Evolutionary conservation across 2,329 filamentous ascomycete species (phyloP).

Genomic region (Aspergillus sp.): DNA sequence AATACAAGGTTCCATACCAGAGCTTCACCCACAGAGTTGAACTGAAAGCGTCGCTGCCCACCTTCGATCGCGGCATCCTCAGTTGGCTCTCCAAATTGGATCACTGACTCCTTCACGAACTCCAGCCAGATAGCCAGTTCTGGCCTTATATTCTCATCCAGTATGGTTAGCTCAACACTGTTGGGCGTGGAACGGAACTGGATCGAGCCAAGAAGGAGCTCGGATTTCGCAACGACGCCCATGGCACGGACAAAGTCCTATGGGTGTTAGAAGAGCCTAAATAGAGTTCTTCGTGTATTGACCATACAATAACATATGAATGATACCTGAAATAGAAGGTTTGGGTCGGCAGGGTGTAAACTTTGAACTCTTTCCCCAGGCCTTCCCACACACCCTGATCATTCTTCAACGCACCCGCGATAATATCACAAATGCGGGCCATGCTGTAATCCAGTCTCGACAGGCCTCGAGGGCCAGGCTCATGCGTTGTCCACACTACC

Average conservation of each 20-base stretch:
- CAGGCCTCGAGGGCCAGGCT: not conserved
- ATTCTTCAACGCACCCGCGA: not conserved
- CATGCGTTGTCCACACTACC: not conserved
- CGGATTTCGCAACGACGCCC: not conserved
- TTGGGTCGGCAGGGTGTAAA: not conserved
- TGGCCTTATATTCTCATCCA: not conserved
- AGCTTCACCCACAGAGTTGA: not conserved
- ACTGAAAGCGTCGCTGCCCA: not conserved
- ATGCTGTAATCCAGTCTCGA: not conserved
- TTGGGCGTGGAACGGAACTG: not conserved
- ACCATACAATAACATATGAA: not conserved
- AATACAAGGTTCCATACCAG: not conserved
- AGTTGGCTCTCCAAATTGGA: not conserved
- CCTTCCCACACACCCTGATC: not conserved
- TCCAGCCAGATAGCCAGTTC: not conserved
- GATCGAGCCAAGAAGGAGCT: not conserved
- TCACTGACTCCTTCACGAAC: not conserved
- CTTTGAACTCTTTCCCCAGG: not conserved
- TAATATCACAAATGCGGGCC: not conserved
- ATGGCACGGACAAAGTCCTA: not conserved
- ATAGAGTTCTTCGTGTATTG: not conserved
- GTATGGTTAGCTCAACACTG: not conserved
- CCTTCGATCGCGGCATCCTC: not conserved
- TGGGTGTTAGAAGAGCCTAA: not conserved
- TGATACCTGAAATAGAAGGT: not conserved